Percentiles rank a stretch among this genome's conserved stretches.
phyloP scores from a whole-genome alignment of 805 yeast species.

The Saccharomycopsis sp. region DNA sequence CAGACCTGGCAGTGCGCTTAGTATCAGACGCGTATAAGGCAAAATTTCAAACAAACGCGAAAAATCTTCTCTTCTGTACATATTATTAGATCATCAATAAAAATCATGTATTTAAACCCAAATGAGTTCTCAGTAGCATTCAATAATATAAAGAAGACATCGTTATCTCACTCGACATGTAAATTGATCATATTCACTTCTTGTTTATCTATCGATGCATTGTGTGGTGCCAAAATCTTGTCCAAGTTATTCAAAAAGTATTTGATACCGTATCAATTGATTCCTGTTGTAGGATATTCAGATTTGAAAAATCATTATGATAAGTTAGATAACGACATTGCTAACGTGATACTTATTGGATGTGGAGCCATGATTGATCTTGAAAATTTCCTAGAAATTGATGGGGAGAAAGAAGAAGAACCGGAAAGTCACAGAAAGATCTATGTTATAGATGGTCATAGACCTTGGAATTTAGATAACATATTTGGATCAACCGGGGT shows the following conservation, averaged over 20 bases:
- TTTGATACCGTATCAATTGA: constrained; percentile 76
- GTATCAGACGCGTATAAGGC: not conserved
- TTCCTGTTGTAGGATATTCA: constrained; percentile 88
- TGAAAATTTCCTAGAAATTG: constrained; percentile 63
- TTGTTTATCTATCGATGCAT: constrained; percentile 83
- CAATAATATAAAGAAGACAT: constrained; percentile 57
- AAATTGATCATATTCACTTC: constrained; percentile 82
- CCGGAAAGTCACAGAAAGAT: constrained; percentile 45
- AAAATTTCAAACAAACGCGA: not conserved
- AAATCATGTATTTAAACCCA: constrained; percentile 66
- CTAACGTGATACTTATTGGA: constrained; percentile 74
- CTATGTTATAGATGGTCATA: constrained; percentile 81
- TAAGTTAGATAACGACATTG: constrained; percentile 64
- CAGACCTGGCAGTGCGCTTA: too few relatives aligned
- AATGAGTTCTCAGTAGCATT: constrained; percentile 61
- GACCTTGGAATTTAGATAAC: constrained; percentile 97
- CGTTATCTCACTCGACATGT: constrained; percentile 88
- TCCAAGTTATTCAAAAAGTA: constrained; percentile 67
- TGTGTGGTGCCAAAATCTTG: constrained; percentile 80
- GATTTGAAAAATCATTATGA: constrained; percentile 61
- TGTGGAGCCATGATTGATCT: constrained; percentile 92
- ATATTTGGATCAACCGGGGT: constrained; percentile 75
- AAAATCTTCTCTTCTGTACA: too few relatives aligned
- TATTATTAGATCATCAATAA: too few relatives aligned
- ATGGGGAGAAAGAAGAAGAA: constrained; percentile 38